Evolutionary conservation across 1,139 yeast species (phyloP).

Genomic region (Kodamaea suecica): DNA sequence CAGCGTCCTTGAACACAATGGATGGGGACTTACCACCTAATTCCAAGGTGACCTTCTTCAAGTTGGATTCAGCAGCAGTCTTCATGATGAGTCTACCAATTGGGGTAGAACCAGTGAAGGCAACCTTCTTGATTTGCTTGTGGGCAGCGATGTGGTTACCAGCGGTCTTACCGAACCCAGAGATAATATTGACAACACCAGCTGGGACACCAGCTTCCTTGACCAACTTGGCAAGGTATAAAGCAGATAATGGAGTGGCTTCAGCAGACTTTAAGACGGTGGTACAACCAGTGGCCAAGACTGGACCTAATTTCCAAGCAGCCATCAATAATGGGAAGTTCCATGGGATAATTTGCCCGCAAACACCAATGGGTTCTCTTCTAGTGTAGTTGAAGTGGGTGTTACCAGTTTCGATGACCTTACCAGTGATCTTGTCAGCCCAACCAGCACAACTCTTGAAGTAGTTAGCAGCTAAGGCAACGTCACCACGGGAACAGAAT

Average conservation of each 20-base stretch:
- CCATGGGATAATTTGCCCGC: conserved; percentile 41
- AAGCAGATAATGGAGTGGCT: conserved; percentile 35
- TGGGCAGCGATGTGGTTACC: conserved; percentile 34
- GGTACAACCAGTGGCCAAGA: conserved; percentile 34
- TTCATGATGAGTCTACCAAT: conserved; percentile 34
- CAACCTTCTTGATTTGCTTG: conserved; percentile 32
- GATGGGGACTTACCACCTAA: conserved; percentile 37
- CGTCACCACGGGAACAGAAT: conserved; percentile 17
- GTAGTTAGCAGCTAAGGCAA: conserved; percentile 17
- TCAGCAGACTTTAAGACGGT: conserved; percentile 35
- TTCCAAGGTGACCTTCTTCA: conserved; percentile 35
- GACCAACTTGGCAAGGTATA: conserved; percentile 28
- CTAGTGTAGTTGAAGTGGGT: conserved; percentile 27
- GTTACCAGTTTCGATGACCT: conserved; percentile 22
- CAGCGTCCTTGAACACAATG: conserved; percentile 30
- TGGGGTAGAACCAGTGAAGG: conserved; percentile 38
- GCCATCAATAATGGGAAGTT: conserved; percentile 39
- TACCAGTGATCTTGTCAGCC: conserved; percentile 27
- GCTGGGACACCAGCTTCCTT: conserved; percentile 31
- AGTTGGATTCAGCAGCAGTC: conserved; percentile 28
- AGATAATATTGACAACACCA: conserved; percentile 34
- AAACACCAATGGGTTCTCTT: conserved; percentile 35
- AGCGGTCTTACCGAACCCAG: conserved; percentile 31
- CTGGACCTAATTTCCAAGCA: conserved; percentile 37
- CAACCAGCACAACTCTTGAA: conserved; percentile 27